Conservation (phyloP, 495 filamentous ascomycete genomes). For the Talaromyces stipitatus region DNA sequence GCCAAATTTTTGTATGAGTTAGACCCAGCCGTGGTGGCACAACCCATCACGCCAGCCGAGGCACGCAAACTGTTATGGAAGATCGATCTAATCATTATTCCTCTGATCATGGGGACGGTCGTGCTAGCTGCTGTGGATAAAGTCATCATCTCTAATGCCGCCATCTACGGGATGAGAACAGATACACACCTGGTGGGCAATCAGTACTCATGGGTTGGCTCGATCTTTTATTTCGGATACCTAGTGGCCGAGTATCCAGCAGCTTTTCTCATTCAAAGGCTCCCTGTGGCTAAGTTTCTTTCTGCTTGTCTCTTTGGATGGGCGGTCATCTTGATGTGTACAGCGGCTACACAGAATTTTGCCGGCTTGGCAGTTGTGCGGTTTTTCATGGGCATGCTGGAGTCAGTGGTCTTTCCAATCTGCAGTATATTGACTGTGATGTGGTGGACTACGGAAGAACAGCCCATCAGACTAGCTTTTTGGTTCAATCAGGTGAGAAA, state of each 20-base stretch:
- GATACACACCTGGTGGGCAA: slow-evolving; percentile 17
- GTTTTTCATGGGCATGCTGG: slow-evolving; percentile 44
- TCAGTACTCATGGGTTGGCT: slow-evolving; percentile 20
- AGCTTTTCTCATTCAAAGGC: slow-evolving; percentile 43
- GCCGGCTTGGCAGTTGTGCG: slow-evolving; percentile 36
- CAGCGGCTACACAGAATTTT: slow-evolving; percentile 32
- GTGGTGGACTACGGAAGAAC: slow-evolving; percentile 44
- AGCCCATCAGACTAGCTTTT: slow-evolving; percentile 36
- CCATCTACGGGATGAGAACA: slow-evolving; percentile 19
- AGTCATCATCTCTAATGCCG: slow-evolving; percentile 25
- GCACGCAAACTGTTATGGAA: slow-evolving; percentile 23
- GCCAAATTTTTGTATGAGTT: slow-evolving; percentile 10
- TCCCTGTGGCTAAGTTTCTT: slow-evolving; percentile 47
- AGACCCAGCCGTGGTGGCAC: slow-evolving; percentile 3
- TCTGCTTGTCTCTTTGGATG: slow-evolving; percentile 20
- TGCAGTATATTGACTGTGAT: slow-evolving; percentile 44
- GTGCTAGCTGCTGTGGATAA: slow-evolving; percentile 26
- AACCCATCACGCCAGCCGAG: slow-evolving; percentile 12
- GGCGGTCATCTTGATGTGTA: slow-evolving; percentile 34
- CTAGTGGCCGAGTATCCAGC: slow-evolving; percentile 46
- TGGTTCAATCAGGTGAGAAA: slow-evolving; percentile 34
- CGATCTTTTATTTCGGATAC: slow-evolving; percentile 34
- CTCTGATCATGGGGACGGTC: slow-evolving; percentile 24
- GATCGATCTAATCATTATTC: slow-evolving; percentile 25
- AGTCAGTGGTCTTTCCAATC: slow-evolving; percentile 39